Evolutionary conservation across 2,329 filamentous ascomycete species (phyloP), one percentile per base, ranked within the genome.

Genomic region (Ophiostoma australiae): DNA sequence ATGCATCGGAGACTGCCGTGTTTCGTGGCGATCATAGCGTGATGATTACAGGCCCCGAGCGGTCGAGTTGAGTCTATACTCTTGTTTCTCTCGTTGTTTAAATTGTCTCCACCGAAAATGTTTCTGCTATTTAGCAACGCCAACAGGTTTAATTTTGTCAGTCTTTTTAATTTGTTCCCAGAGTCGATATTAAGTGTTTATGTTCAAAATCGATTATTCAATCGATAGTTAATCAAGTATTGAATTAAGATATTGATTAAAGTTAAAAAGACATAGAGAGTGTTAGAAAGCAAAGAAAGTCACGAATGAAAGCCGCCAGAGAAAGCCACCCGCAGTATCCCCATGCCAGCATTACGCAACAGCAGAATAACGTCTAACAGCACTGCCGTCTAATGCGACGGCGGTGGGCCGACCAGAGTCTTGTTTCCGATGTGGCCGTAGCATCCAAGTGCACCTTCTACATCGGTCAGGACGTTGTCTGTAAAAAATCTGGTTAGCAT

Each of bases 401-500:
- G 69, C 4, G 23, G 69, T 15, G 73, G 72, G 0, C 67, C 63
- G 4, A 31, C 48, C 1, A 70, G 70, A 5, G 79, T 78, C 74
- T 78, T 78, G 75, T 80, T 81, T n/a, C 80, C 81, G 13, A 76
- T 69, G 41, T 77, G 76, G 48, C 75, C 75, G 72, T 79, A 82
- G 75, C 81, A 82, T 20, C 79, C 79, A 68, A 81, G 73, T n/a
- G 73, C 73, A 5, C 81, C 81, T 61, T 82, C 74, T 8, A 76
- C 75, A 70, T 82, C 79, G 74, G 77, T 79, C 37, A 82, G 70
- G 23, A 80, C 68, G 5, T 74, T 74, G 72, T 82, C 80, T 82
- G 6, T 69, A n/a, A n/a, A n/a, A n/a, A n/a, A n/a, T n/a, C n/a
- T 31, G 39, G 48, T 58, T 20, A 69, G 68, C 13, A 55, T 7